Evolutionary conservation across 495 filamentous ascomycete genomes (phyloP).

Genomic region (Astrothelium subdiscretum): DNA sequence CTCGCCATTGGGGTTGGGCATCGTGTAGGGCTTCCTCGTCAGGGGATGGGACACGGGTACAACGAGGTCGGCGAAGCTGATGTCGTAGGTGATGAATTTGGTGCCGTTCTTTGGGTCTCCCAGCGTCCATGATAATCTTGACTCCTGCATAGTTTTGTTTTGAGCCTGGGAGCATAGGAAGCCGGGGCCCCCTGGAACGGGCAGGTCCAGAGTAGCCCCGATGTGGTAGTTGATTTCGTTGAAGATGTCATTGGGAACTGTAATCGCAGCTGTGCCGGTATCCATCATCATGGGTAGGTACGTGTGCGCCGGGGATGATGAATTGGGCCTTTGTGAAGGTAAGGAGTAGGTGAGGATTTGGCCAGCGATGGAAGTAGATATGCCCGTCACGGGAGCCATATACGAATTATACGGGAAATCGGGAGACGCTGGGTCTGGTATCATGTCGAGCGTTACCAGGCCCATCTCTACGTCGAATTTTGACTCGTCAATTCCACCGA

Average conservation of each 20-base stretch:
- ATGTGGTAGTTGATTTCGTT: background rate
- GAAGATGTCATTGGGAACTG: constrained; percentile 5
- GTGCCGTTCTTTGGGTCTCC: constrained; percentile 9
- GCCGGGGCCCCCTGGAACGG: background rate
- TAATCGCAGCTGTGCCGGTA: constrained; percentile 10
- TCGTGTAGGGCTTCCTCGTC: constrained; percentile 6
- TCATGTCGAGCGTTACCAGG: constrained; percentile 10
- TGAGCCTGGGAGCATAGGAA: background rate
- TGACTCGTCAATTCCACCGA: constrained; percentile 15
- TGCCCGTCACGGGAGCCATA: constrained; percentile 11
- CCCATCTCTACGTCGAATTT: constrained; percentile 10
- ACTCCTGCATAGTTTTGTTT: background rate
- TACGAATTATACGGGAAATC: constrained; percentile 13
- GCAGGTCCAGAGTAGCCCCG: background rate
- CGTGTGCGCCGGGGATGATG: background rate
- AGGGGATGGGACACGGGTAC: constrained; percentile 11
- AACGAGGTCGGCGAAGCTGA: constrained; percentile 13
- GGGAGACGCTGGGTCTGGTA: constrained; percentile 7
- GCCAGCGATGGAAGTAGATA: constrained; percentile 6
- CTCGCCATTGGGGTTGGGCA: background rate
- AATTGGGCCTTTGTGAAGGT: background rate
- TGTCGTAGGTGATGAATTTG: background rate
- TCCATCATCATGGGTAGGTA: constrained; percentile 14
- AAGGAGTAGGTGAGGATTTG: background rate
- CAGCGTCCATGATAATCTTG: constrained; percentile 6